Base-by-base conservation (phyloP, 495 filamentous ascomycete genomes). In the Neurospora sp. region DNA sequence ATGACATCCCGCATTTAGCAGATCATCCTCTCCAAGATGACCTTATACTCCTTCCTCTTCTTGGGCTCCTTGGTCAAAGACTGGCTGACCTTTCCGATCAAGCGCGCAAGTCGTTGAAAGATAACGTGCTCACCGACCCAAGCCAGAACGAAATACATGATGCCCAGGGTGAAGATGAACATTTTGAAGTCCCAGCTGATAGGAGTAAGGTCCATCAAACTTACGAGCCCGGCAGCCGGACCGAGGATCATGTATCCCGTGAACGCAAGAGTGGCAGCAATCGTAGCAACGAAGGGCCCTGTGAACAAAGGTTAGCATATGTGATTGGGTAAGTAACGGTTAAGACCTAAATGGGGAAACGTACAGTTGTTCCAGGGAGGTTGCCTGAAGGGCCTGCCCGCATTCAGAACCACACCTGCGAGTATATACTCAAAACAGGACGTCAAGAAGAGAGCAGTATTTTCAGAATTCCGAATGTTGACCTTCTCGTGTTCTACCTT, bases 351-450 rank as follows among this genome's bases (percentile, higher is more conserved):
- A 39, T 70, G 68, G 70, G 70, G 59, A 69, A 68, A 76, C 90
- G 82, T 80, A 94, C 93, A 86, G 80, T 98, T 99, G 59, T 90
- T 84, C 31, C 83, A 83, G 86, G 97, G 94, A 10, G 89, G 84
- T 77, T 94, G 92, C 69, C 96, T 86, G 81, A 96, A 99, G 9
- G 96, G 96, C 20, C 88, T 87, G 7, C 96, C 96, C 59, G 95
- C 92, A 75, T 91, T 97, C 16, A 98, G 85, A 16, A 98, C 91
- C 71, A 98, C 86, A 16, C 91, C 96, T 1, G 93, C 89, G 41
- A 97, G 84, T 47, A 96, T 94, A 81, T 99, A 99, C 80, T 98
- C 94, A 78, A 92, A 98, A 76, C 93, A 97, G 1, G 93, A 97
- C 31, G 94, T 83, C 65, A 98, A 82, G 82, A 98, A 99, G 20